Base-by-base conservation (phyloP, 2,329 filamentous ascomycete genomes). In the Phaeophleospora eucalypticola region DNA sequence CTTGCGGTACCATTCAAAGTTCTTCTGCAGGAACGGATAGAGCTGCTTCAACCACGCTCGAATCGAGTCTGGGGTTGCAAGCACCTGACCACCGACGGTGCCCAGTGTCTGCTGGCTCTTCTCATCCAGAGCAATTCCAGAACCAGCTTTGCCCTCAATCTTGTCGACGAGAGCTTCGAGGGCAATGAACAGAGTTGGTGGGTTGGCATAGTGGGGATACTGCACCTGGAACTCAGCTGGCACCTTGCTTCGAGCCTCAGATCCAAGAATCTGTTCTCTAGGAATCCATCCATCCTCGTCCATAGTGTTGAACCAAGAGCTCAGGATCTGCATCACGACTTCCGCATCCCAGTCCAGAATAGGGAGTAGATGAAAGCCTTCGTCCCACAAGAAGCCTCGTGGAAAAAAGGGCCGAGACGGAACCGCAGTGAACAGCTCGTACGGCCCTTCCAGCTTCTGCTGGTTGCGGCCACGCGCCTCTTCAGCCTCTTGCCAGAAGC, bases 231-330 rank as follows among this genome's bases (percentile, higher is more conserved):
- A 98, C 68, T 97, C 90, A 3, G 77, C 68, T 0, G 93, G 93
- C 2, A 98, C 93, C 70, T 96, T 97, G 77, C 86, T 95, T 53
- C 91, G 83, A 38, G 93, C 93, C 71, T 98, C 93, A 2, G 79
- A 70, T 1, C 93, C 93, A 2, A 98, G 79, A 49, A 98, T 97
- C 70, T 96, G 90, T 72, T 98, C 93, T 42, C 93, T 85, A 2
- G 84, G 88, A 64, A 98, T 97, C 93, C 93, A 98, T 44, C 93
- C 93, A 65, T 97, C 89, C 14, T 93, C 86, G 57, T 98, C 93
- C 80, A 97, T 95, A 15, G 95, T 80, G 54, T 84, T 89, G 72
- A 94, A 94, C 93, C 93, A 98, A 69, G 88, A 95, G 71, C 86
- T 87, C 52, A 97, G 80, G 55, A 98, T 89, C 53, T 96, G 89